Percentiles rank a stretch among this genome's conserved stretches.
These are phyloP conservation scores for Podila minutissima DNA, from an alignment of 192 early-diverging fungal species.

Conservation along the genomic window DNA sequence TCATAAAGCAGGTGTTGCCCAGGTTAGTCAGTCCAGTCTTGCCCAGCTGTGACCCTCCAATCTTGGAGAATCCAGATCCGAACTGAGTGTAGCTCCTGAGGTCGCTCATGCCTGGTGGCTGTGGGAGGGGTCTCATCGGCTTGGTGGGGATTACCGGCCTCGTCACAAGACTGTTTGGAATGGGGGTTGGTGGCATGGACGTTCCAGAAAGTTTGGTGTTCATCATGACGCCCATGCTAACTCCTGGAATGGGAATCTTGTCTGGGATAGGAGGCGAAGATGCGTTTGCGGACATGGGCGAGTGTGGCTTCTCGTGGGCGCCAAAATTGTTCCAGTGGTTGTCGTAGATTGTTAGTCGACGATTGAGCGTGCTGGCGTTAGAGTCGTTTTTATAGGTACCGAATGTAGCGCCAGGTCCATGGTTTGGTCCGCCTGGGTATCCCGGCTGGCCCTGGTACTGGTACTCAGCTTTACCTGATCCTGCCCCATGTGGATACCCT, in stretches of 20 bases:
- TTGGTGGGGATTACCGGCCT: slow-evolving; percentile 44
- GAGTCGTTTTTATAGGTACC: background rate
- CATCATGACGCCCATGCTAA: slow-evolving; percentile 9
- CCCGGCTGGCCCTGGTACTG: background rate
- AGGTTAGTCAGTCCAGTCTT: slow-evolving; percentile 81
- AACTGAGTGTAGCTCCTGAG: slow-evolving; percentile 42
- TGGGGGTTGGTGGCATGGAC: background rate
- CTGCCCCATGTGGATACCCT: background rate
- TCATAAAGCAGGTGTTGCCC: slow-evolving; percentile 91
- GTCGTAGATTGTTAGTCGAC: slow-evolving; percentile 28
- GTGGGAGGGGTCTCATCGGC: slow-evolving; percentile 54
- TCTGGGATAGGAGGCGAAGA: slow-evolving; percentile 27
- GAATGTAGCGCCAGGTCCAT: background rate
- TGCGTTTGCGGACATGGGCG: background rate
- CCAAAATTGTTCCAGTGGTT: slow-evolving; percentile 50
- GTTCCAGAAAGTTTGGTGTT: slow-evolving; percentile 2
- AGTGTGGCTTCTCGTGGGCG: background rate
- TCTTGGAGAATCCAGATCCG: slow-evolving; percentile 42
- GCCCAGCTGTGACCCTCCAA: slow-evolving; percentile 62
- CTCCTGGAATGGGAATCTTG: slow-evolving; percentile 20
- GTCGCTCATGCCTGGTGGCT: slow-evolving; percentile 37
- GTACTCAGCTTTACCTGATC: background rate
- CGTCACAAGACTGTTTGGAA: background rate
- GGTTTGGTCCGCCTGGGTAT: background rate
- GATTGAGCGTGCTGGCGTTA: slow-evolving; percentile 6